Base-by-base conservation (phyloP, 2,329 filamentous ascomycete genomes). In the Aaosphaeria arxii region DNA sequence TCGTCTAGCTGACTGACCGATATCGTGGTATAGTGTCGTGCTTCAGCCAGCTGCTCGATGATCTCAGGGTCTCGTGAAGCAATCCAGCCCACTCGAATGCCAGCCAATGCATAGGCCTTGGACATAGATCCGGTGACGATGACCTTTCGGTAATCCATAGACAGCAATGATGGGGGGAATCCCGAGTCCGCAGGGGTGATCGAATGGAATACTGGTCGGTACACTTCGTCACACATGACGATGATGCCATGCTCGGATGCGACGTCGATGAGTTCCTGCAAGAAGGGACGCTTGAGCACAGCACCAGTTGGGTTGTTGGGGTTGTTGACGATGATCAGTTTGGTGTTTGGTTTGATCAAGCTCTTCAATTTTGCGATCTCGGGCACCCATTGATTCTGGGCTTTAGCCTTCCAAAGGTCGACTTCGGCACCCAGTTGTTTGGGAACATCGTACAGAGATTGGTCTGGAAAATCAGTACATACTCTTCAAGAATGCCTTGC, bases 1-100 rank as follows among this genome's bases (percentile, higher is more conserved):
- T 95, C 89, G 65, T 95, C 89, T 5, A 96, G 73, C 61, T 86
- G 83, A n/a, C 87, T 88, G 0, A 95, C 89, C 36, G 86, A 88
- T 59, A 95, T 95, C 29, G 88, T 91, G 4, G 89, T 95, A 74
- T 94, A 95, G 67, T 94, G 86, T 38, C 89, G 78, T 1, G 85
- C 84, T 11, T 74, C 70, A 7, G 85, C 83, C 52, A 88, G 77
- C 11, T 77, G 74, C 44, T 84, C 79, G 45, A 92, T 78, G 47
- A 95, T 77, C 0, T 73, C 71, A 5, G 66, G 63, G 66, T 83
- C 81, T 29, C 82, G 82, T 11, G 85, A 86, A 4, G 87, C 88
- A 49, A 92, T 78, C 91, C 91, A 96, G 31, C 91, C 91, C 1
- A 91, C 71, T 1, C 90, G 84, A 52, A 95, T 85, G 2, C 91